Base-by-base conservation (phyloP, 1,284 basidiomycete species). In the Athelia sp. region DNA sequence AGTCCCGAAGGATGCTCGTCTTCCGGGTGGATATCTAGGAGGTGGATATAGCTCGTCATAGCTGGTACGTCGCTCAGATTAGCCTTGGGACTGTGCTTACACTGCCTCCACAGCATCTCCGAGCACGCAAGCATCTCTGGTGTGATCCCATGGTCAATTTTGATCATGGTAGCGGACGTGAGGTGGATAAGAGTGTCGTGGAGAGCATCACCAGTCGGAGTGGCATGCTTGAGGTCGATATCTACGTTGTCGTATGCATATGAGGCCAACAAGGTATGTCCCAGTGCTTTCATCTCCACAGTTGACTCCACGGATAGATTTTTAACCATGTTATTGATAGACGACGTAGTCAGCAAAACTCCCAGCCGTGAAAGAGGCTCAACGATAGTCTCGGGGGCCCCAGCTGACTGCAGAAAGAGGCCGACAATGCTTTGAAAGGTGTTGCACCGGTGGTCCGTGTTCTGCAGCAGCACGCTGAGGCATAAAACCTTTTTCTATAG, bases 211-310 rank as follows among this genome's bases (percentile, higher is more conserved):
- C 59, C 47, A 1, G 57, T 56, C 0, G 58, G 57, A 0, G 53
- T 44, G 0, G 55, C 21, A 3, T 45, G 44, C 15, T 63, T 62
- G 4, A 70, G 52, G 36, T 66, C 49, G 2, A 69, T 53, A 32
- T 71, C 65, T 13, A 71, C 60, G 48, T 70, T 71, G 44, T 71
- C 62, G 23, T 65, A 71, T 1, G 61, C 63, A 51, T 62, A 65
- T 14, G 44, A 43, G 2, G 55, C 45, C 0, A 63, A 42, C 0
- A 66, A 36, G 1, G 53, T 55, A 4, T 52, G 40, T 0, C 59
- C 63, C 0, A 60, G 26, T 21, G 44, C 21, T n/a, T 42, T 15
- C 15, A 62, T 43, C 22, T 19, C 34, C 2, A 15, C 26, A 6
- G 22, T 26, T 0, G 56, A 45, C n/a, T 62, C 54, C 0, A 48